phyloP scores from a whole-genome alignment of 306 rosid genomes.

The Malus asiatica region DNA sequence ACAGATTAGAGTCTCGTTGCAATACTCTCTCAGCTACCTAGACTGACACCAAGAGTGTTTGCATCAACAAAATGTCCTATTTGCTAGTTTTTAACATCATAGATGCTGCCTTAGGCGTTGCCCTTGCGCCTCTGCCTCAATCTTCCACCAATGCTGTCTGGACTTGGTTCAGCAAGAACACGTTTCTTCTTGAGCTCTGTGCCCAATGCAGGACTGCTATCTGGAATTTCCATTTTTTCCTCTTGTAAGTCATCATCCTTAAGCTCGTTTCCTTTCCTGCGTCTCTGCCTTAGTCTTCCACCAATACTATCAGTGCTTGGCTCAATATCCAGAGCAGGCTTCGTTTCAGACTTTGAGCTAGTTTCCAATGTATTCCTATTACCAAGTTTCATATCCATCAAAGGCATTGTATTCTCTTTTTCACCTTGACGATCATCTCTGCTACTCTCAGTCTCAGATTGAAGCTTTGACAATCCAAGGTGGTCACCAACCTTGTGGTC shows the following conservation, averaged over 20 bases:
- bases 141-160: conserved; percentile 36
- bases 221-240: neutral
- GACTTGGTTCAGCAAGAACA: conserved; percentile 12
- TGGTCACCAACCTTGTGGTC: conserved; percentile 13
- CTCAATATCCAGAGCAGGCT: neutral
- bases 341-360: neutral
- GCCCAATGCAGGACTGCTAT: conserved; percentile 2
- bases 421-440: neutral
- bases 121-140: conserved; percentile 40
- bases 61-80: neutral
- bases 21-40: neutral
- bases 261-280: neutral
- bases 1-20: neutral
- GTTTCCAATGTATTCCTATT: neutral
- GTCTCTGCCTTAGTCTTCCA: conserved; percentile 19
- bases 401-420: neutral
- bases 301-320: conserved; percentile 21
- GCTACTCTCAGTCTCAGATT: conserved; percentile 7
- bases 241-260: neutral
- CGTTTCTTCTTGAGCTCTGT: conserved; percentile 14
- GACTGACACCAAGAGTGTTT: neutral
- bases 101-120: neutral
- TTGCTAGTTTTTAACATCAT: neutral
- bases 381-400: neutral
- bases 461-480: conserved; percentile 5